These are phyloP conservation scores for Albophoma yamanashiensis DNA, from an alignment of 2,329 filamentous ascomycete genomes.

Conservation along the genomic window DNA sequence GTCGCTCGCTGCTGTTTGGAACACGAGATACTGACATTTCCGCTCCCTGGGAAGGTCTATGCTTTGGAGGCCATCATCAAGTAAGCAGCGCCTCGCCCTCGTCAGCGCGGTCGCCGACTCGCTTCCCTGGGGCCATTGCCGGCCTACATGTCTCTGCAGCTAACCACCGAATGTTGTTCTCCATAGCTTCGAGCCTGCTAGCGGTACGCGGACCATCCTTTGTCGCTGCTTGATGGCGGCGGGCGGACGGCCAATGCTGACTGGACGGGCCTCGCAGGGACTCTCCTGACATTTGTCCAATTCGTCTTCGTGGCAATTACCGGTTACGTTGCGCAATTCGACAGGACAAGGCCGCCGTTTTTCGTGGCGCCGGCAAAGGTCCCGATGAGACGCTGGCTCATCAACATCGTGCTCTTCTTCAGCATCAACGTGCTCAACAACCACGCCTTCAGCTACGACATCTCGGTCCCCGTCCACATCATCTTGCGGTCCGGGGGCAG, in stretches of 20 bases:
- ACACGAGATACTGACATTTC: not conserved
- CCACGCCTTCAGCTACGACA: conserved; percentile 92
- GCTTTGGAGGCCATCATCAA: conserved; percentile 91
- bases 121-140: not conserved
- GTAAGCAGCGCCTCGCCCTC: conserved; percentile 37
- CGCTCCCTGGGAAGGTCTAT: conserved; percentile 59
- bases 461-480: conserved; percentile 93
- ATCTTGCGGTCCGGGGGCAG: conserved; percentile 91
- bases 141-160: not conserved
- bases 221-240: not conserved
- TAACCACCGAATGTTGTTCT: conserved; percentile 6
- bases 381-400: conserved; percentile 72
- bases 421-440: conserved; percentile 94
- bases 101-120: not conserved
- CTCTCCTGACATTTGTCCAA: conserved; percentile 80
- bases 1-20: not conserved
- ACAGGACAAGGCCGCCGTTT: conserved; percentile 53
- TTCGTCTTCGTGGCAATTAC: conserved; percentile 74
- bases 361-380: conserved; percentile 71
- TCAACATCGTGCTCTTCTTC: conserved; percentile 88
- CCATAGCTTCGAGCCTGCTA: conserved; percentile 66
- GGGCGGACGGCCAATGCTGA: not conserved
- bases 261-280: conserved; percentile 38
- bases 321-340: conserved; percentile 67
- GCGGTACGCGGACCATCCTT: conserved; percentile 42